These are phyloP conservation scores for Phytophthora niederhauseri DNA, from an alignment of 352 stramenopile genomes.

Conservation along the genomic window DNA sequence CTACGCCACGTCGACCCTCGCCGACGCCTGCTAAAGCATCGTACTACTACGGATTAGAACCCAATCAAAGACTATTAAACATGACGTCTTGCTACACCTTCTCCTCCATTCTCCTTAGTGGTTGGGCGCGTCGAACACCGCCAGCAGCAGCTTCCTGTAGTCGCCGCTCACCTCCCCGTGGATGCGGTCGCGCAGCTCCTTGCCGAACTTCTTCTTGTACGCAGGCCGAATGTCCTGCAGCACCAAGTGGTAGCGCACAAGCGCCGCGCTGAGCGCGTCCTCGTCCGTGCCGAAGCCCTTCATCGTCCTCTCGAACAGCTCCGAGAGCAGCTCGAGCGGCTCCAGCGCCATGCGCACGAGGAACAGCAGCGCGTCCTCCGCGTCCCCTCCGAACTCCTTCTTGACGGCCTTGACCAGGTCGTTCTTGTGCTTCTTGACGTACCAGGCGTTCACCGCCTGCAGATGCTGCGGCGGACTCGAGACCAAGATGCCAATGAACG, in stretches of 20 bases:
- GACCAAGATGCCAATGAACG: conserved; percentile 54
- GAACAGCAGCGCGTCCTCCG: conserved; percentile 51
- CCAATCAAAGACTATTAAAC: no score
- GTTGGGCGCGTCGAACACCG: conserved; percentile 43
- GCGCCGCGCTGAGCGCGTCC: conserved; percentile 45
- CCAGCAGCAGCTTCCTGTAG: conserved; percentile 57
- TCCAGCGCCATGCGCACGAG: conserved; percentile 54
- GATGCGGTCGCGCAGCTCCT: conserved; percentile 74
- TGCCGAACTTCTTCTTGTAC: conserved; percentile 72
- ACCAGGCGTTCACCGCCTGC: conserved; percentile 52
- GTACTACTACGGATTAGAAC: no score
- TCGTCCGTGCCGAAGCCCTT: conserved; percentile 69
- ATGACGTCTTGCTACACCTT: background rate
- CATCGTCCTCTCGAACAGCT: conserved; percentile 65
- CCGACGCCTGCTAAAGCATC: conserved; percentile 10
- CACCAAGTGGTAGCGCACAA: conserved; percentile 75
- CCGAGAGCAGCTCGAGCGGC: conserved; percentile 50
- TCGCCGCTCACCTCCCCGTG: conserved; percentile 67
- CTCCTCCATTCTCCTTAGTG: background rate
- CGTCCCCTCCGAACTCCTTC: conserved; percentile 15
- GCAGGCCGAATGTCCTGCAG: conserved; percentile 58
- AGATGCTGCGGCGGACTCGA: conserved; percentile 21
- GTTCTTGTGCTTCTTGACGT: conserved; percentile 63
- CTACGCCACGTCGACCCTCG: conserved; percentile 20
- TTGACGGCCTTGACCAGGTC: conserved; percentile 54